Conservation (phyloP, 2,329 filamentous ascomycete species). For the Aspergillus unguis region DNA sequence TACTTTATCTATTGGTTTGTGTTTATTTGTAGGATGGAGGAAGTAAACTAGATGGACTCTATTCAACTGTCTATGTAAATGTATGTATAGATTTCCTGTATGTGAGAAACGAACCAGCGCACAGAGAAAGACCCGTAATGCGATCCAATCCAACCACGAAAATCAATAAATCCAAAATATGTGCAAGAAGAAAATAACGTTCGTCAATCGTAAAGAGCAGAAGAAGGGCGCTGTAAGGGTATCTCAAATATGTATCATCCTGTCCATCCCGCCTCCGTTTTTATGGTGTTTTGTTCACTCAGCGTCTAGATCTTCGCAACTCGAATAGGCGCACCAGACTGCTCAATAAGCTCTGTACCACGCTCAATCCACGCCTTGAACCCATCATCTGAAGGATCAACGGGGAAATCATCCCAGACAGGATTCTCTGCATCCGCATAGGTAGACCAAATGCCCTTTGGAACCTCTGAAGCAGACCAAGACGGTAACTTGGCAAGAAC, state of each 20-base stretch:
- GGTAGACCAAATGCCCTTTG: slow-evolving; percentile 40
- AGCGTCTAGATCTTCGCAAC: slow-evolving; percentile 25
- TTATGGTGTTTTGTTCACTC: not conserved
- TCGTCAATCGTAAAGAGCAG: slow-evolving; percentile 14
- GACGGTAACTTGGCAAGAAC: slow-evolving; percentile 42
- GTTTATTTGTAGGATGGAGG: no score
- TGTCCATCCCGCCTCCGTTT: slow-evolving; percentile 23
- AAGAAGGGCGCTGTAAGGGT: slow-evolving; percentile 30
- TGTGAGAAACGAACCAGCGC: slow-evolving; percentile 5
- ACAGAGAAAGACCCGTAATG: slow-evolving; percentile 24
- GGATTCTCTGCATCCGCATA: slow-evolving; percentile 41
- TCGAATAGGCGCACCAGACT: slow-evolving; percentile 37
- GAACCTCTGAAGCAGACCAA: slow-evolving; percentile 35
- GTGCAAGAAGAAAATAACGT: not conserved
- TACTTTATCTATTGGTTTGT: not conserved
- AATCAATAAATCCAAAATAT: not conserved
- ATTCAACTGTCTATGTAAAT: slow-evolving; percentile 1
- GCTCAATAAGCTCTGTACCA: slow-evolving; percentile 39
- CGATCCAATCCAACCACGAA: slow-evolving; percentile 12
- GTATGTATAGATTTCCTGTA: not conserved
- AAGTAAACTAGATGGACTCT: not conserved
- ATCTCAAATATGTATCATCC: slow-evolving; percentile 29
- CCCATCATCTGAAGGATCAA: slow-evolving; percentile 36
- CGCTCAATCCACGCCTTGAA: slow-evolving; percentile 42
- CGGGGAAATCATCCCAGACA: slow-evolving; percentile 45